A percentile compares a stretch with the other conserved stretches of the same genome.
Conservation (phyloP, 306 rosid species). For the Cyclanthera cordifolia region DNA sequence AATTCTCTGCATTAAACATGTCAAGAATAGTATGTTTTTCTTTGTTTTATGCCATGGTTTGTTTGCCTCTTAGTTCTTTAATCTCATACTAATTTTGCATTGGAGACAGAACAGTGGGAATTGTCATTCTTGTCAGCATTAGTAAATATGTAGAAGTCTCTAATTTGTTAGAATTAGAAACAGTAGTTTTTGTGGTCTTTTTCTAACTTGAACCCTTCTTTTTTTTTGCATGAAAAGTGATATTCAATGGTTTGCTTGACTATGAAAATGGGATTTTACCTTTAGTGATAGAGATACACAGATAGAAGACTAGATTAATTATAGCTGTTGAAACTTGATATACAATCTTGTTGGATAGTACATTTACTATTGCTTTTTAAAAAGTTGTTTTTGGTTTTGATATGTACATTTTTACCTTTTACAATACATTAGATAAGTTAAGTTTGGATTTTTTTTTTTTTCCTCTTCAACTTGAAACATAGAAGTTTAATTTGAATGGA, state of each 20-base stretch:
- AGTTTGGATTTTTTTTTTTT: too few species aligned
- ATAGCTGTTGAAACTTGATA: neutral
- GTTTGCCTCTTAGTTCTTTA: neutral
- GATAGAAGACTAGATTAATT: neutral
- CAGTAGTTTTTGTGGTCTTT: neutral
- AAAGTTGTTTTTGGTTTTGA: neutral
- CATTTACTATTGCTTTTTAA: constrained; percentile 4
- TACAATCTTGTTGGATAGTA: neutral
- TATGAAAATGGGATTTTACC: neutral
- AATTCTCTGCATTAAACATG: constrained; percentile 2
- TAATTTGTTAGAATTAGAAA: neutral
- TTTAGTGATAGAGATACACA: neutral
- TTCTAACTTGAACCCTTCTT: neutral
- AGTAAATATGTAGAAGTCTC: neutral
- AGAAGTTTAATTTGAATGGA: constrained; percentile 3
- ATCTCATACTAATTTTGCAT: neutral
- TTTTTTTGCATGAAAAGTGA: constrained; percentile 11
- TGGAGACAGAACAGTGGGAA: constrained; percentile 1
- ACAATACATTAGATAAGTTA: neutral
- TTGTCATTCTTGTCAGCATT: constrained; percentile 10
- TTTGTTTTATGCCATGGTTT: neutral
- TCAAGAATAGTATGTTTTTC: constrained; percentile 10
- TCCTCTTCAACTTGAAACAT: too few species aligned
- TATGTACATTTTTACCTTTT: neutral
- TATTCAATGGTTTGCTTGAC: neutral